phyloP scores from a whole-genome alignment of 2,329 filamentous ascomycete species.

The Aspergillus sp. region DNA sequence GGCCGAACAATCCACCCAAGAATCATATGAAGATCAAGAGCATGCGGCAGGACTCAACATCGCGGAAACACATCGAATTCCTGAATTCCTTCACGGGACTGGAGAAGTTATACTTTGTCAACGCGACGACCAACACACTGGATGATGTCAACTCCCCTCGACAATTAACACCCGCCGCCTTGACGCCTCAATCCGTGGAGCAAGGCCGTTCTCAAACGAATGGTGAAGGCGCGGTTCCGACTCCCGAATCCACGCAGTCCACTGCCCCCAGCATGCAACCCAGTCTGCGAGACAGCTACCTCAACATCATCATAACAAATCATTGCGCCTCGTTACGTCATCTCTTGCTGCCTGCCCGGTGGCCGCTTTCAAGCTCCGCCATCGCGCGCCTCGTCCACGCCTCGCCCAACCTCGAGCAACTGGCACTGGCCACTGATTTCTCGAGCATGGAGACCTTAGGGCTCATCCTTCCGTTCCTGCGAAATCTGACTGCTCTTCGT shows the following conservation, averaged over 20 bases:
- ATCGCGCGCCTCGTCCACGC: conserved; percentile 53
- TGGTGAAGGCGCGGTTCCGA: conserved; percentile 23
- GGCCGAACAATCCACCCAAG: conserved; percentile 40
- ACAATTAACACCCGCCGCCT: conserved; percentile 18
- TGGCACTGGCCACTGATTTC: conserved; percentile 52
- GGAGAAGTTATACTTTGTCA: conserved; percentile 55
- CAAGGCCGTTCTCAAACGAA: conserved; percentile 12
- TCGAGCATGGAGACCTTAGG: conserved; percentile 40
- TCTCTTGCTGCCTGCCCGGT: conserved; percentile 57
- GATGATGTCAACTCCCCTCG: conserved; percentile 34
- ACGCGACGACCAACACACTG: conserved; percentile 30
- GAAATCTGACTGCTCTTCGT: conserved; percentile 41
- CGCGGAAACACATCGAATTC: conserved; percentile 46
- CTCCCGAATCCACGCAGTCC: conserved; percentile 24
- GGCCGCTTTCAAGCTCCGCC: conserved; percentile 51
- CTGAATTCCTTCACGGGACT: conserved; percentile 45
- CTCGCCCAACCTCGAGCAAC: conserved; percentile 60
- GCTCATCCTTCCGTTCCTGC: conserved; percentile 41
- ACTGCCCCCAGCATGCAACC: conserved; percentile 26
- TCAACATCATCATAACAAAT: conserved; percentile 51
- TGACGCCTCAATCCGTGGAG: conserved; percentile 31
- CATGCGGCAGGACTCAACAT: conserved; percentile 50
- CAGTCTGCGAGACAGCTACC: conserved; percentile 45
- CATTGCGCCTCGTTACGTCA: conserved; percentile 55
- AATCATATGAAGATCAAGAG: conserved; percentile 44